Evolutionary conservation across 495 filamentous ascomycete species (phyloP).

Genomic region (Massariosphaeria phaeospora): DNA sequence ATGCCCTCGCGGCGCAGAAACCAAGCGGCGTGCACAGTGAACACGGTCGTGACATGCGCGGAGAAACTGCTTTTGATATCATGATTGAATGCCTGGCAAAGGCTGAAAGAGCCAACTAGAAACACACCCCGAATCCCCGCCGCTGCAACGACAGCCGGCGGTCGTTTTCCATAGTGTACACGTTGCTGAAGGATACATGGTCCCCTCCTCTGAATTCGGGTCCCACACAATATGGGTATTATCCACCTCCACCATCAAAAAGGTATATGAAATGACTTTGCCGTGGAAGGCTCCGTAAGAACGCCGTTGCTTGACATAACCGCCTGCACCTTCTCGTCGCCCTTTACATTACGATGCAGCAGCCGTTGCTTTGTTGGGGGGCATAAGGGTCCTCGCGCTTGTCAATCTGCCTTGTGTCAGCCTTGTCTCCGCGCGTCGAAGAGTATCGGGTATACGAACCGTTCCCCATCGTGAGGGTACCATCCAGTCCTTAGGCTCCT

Average conservation of each 20-base stretch:
- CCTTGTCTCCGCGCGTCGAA: conserved; percentile 1
- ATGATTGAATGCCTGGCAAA: conserved; percentile 14
- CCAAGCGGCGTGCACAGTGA: not conserved
- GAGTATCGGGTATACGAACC: conserved; percentile 50
- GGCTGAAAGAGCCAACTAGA: conserved; percentile 12
- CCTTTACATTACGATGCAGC: conserved; percentile 88
- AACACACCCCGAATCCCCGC: conserved; percentile 16
- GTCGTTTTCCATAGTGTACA: conserved; percentile 34
- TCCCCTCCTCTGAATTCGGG: conserved; percentile 11
- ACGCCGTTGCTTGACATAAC: conserved; percentile 32
- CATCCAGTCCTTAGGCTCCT: conserved; percentile 92
- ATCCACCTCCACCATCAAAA: conserved; percentile 21
- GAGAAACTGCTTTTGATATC: conserved; percentile 27
- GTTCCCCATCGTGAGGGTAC: conserved; percentile 94
- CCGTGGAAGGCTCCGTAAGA: conserved; percentile 32
- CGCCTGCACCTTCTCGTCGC: conserved; percentile 14
- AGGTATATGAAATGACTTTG: conserved; percentile 30
- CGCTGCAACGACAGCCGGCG: conserved; percentile 18
- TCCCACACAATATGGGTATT: conserved; percentile 32
- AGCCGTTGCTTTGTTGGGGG: conserved; percentile 80
- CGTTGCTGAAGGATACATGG: conserved; percentile 27
- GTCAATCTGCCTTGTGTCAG: conserved; percentile 55
- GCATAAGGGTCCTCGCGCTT: conserved; percentile 95
- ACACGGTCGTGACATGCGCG: not conserved
- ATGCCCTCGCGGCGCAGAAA: not conserved